Evolutionary conservation across 2,329 filamentous ascomycete genomes (phyloP), one percentile per base, ranked within the genome.

Genomic region (Aspergillus luchuensis): DNA sequence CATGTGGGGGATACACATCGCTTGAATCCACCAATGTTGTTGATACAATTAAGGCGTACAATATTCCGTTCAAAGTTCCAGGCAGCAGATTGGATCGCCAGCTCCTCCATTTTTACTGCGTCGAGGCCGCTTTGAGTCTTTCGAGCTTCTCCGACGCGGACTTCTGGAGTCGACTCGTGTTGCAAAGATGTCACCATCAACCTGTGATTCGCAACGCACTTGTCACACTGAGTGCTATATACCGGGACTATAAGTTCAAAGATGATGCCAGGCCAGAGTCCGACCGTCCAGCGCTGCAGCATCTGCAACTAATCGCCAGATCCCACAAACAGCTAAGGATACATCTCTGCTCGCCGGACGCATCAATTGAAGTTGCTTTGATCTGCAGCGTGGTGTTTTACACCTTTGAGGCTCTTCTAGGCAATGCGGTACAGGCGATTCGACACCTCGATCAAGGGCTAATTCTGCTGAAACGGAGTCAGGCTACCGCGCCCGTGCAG

Each of bases 371-470:
- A 45, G 63, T 63, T 8, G 67, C 68, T 0, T 61, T 72, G 6
- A 64, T 68, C 21, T 72, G 70, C 57, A 70, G 70, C 49, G 41
- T 69, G 1, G 63, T 72, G 2, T 71, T 70, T 17, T 70, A 69
- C 56, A 60, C 66, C 5, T 69, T 69, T 19, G 69, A 72, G 52
- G 66, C 65, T 15, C 63, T 71, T 0, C 45, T 69, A 1, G 69
- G 69, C 1, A 65, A 72, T 48, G 52, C 63, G 1, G 23, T 33
- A 17, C 62, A 67, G 25, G 69, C 67, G 0, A 68, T 69, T 21
- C 67, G 63, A 56, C 69, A 71, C 56, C 67, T 72, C 1, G 63
- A 71, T 54, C 66, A 63, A 10, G 67, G 68, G 8, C 39, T 72
- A 45, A 56, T 30, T 1, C 53, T 72, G n/a, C 55, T 72, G 25